Base-by-base conservation (phyloP, 2,329 filamentous ascomycete species). In the Cladophialophora exuberans region DNA sequence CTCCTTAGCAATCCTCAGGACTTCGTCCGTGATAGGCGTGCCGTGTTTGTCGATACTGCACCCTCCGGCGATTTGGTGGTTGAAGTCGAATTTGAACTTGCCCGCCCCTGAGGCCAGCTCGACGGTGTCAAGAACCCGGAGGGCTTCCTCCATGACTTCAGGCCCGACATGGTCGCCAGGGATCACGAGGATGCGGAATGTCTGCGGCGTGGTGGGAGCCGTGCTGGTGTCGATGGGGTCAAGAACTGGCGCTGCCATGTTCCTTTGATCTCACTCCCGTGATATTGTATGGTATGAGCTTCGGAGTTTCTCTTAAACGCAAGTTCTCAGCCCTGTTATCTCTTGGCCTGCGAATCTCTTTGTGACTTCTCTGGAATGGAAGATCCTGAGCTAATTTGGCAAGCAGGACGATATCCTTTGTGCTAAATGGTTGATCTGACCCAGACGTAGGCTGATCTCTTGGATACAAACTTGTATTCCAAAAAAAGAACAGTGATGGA, bases 91-190 rank as follows among this genome's bases (percentile, higher is more conserved):
- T 18, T 73, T 66, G 67, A 89, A 88, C n/a, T n/a, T n/a, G n/a
- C n/a, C 0, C 79, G 78, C 31, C 79, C 75, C 1, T 84, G 71
- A 1, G 78, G 75, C 66, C 4, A 76, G 72, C 18, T 62, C 31
- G 1, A 63, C 60, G 9, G 68, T 65, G 43, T 83, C 76, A 44
- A 89, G 70, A 1, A 86, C 86, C 35, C 79, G 75, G 10, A 88
- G 80, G 2, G 84, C 84, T 2, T 83, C 83, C 25, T 78, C 73
- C 69, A 87, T 82, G 13, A 89, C 85, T 69, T 89, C 86, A 0
- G 79, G 79, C 1, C 86, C 86, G 57, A 89, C 88, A 53, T 86
- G 86, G 65, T 89, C 86, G 6, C 83, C 86, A 0, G 85, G 84
- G 50, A 89, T 85, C 36, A 78, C 79, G 17, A 84, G 84, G 59